Conservation (phyloP, 176 grass and related monocot genomes). For the Cocos nucifera region DNA sequence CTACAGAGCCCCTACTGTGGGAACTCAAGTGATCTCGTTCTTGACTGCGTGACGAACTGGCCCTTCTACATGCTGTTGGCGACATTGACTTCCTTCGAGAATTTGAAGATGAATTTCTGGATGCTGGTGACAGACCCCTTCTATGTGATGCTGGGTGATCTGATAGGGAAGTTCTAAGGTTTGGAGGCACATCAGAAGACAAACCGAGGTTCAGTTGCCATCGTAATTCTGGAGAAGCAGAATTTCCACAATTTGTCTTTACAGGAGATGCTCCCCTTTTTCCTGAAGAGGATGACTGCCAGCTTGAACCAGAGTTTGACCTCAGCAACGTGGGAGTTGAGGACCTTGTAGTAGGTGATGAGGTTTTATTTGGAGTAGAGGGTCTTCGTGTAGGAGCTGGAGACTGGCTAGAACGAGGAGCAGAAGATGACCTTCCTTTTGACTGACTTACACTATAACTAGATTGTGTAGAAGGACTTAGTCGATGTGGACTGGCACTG, state of each 20-base stretch:
- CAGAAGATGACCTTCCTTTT: constrained; percentile 57
- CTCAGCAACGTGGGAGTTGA: constrained; percentile 61
- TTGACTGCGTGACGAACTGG: constrained; percentile 57
- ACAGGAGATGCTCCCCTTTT: constrained; percentile 64
- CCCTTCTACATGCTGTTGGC: constrained; percentile 75
- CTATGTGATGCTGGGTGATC: constrained; percentile 46
- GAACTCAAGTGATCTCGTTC: constrained; percentile 58
- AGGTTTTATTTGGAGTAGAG: constrained; percentile 49
- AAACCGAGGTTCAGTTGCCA: constrained; percentile 74
- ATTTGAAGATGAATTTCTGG: constrained; percentile 40
- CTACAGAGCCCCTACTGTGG: constrained; percentile 42
- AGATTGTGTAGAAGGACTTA: constrained; percentile 61
- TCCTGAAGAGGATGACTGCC: constrained; percentile 18
- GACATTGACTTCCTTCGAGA: constrained; percentile 76
- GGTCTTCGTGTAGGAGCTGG: constrained; percentile 38
- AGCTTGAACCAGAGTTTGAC: constrained; percentile 57
- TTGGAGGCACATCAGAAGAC: constrained; percentile 57
- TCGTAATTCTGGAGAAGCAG: constrained; percentile 58
- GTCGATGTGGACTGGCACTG: constrained; percentile 72
- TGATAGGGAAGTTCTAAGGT: constrained; percentile 74
- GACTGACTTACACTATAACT: constrained; percentile 23
- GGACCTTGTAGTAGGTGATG: constrained; percentile 53
- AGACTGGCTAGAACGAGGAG: constrained; percentile 60
- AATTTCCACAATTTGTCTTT: constrained; percentile 39
- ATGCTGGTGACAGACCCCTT: constrained; percentile 63